Conservation (phyloP, 148 eudicot genomes). For the Diospyros lotus region DNA sequence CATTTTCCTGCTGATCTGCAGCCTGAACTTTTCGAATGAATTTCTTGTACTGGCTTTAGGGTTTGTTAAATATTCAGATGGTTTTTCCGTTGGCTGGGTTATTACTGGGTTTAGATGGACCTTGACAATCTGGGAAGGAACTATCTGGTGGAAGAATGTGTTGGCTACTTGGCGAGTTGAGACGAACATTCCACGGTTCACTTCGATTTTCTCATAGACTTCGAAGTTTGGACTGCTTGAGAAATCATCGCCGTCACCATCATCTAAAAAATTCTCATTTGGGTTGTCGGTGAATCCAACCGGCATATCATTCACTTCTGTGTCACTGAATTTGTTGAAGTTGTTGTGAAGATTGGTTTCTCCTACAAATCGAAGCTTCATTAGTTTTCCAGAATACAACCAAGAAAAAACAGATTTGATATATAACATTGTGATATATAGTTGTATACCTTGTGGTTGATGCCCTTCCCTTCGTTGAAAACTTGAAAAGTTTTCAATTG, state of each 20-base stretch:
- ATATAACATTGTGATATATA: not conserved
- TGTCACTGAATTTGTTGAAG: constrained; percentile 15
- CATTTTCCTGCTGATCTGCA: constrained; percentile 11
- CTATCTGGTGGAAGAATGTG: constrained; percentile 67
- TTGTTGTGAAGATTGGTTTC: constrained; percentile 18
- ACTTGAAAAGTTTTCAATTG: constrained; percentile 45
- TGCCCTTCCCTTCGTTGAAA: constrained; percentile 26
- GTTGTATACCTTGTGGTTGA: constrained; percentile 36
- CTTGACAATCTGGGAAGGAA: constrained; percentile 62
- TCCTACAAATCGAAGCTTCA: constrained; percentile 20
- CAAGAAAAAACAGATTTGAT: not conserved
- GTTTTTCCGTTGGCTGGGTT: constrained; percentile 4
- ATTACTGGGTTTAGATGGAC: constrained; percentile 39
- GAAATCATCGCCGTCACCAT: constrained; percentile 37
- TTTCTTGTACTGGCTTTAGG: constrained; percentile 2
- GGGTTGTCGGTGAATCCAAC: constrained; percentile 30
- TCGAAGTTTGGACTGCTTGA: constrained; percentile 51
- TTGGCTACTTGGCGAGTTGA: constrained; percentile 56
- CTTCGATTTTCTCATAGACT: constrained; percentile 51
- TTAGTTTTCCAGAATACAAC: not conserved
- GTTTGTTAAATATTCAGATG: constrained; percentile 6
- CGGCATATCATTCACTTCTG: constrained; percentile 25
- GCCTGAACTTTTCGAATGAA: constrained; percentile 17
- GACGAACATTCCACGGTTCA: constrained; percentile 52
- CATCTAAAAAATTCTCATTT: constrained; percentile 42